Evolutionary conservation across 495 filamentous ascomycete species (phyloP).

Genomic region (Podospora fimiseda): DNA sequence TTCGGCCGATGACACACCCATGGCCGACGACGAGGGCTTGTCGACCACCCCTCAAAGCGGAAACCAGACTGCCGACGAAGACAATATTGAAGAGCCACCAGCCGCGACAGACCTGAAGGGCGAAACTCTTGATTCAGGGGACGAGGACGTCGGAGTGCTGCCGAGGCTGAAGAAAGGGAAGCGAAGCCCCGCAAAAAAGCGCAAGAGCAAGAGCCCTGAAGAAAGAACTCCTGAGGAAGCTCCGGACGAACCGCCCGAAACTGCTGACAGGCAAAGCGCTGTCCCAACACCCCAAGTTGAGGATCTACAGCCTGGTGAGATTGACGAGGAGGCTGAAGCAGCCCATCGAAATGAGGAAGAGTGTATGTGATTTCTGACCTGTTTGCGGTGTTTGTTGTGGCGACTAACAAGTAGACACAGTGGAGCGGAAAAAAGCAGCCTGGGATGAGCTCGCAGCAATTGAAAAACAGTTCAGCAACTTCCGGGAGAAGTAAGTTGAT

Average conservation of each 20-base stretch:
- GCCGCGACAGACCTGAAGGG: slow-evolving; percentile 15
- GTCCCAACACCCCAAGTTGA: slow-evolving; percentile 38
- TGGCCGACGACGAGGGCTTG: slow-evolving; percentile 36
- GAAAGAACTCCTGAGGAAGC: slow-evolving; percentile 22
- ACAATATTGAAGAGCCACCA: slow-evolving; percentile 24
- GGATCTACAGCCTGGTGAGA: slow-evolving; percentile 43
- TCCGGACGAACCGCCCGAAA: slow-evolving; percentile 25
- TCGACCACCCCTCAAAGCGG: slow-evolving; percentile 35
- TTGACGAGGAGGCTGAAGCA: slow-evolving; percentile 48
- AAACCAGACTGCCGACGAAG: slow-evolving; percentile 38
- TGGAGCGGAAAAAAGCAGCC: slow-evolving; percentile 69
- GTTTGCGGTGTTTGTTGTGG: neutral
- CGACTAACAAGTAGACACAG: slow-evolving; percentile 48
- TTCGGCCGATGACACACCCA: slow-evolving; percentile 34
- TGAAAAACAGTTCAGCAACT: slow-evolving; percentile 75
- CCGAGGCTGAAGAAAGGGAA: slow-evolving; percentile 32
- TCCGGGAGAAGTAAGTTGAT: slow-evolving; percentile 73
- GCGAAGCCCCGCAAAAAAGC: slow-evolving; percentile 35
- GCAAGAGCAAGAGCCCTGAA: slow-evolving; percentile 32
- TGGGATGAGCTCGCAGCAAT: slow-evolving; percentile 71
- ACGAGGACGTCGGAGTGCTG: slow-evolving; percentile 18
- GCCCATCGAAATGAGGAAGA: slow-evolving; percentile 65
- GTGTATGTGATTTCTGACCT: slow-evolving; percentile 47
- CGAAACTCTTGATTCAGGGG: slow-evolving; percentile 23
- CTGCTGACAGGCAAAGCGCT: slow-evolving; percentile 25